Evolutionary conservation across 371 early-diverging fungal species (phyloP), one percentile per base, ranked within the genome.

Genomic region (Mortierella sp.): DNA sequence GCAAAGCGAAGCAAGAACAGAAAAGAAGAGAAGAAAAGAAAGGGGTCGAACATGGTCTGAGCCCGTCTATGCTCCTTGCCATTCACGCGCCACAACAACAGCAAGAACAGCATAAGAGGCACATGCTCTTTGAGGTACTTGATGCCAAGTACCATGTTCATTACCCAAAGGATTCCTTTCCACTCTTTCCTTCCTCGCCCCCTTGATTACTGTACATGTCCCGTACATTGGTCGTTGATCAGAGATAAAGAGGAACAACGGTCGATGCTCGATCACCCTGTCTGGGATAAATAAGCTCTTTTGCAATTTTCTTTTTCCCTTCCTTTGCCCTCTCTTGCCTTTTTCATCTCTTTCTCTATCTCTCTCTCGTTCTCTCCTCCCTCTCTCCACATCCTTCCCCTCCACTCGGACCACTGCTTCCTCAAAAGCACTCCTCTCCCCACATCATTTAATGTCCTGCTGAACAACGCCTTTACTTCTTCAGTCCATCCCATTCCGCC

Each of bases 21-120:
- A 19, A 13, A 28, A 57, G 26, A 19, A 28, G 28, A 59, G 19
- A n/a, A 26, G 5, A n/a, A 26, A 57, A 13, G 31, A 13, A 16
- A 14, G 61, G 61, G 11, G 61, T 5, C 26, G 31, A 34, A 21
- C 40, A 67, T 67, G 67, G 67, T 67, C 67, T 67, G 67, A 67
- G 67, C 67, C 67, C 67, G 40, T 37, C 3, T 37, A 3, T 40
- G 67, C 61, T 34, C 61, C 2, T 61, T 59, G 16, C 28, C 61
- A 34, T 19, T 19, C 61, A 61, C 61, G 10, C n/a, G n/a, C n/a
- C n/a, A 24, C n/a, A 8, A 6, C 54, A 0, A 54, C 54, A 53
- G 24, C 16, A 28, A 59, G 5, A 34, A 37, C 14, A 67, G 31
- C 5, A 31, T 31, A 67, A 24, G 61, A 40, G 67, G 67, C 67